Conservation (phyloP, 1,284 basidiomycete genomes). For the Leccinum solheimii region DNA sequence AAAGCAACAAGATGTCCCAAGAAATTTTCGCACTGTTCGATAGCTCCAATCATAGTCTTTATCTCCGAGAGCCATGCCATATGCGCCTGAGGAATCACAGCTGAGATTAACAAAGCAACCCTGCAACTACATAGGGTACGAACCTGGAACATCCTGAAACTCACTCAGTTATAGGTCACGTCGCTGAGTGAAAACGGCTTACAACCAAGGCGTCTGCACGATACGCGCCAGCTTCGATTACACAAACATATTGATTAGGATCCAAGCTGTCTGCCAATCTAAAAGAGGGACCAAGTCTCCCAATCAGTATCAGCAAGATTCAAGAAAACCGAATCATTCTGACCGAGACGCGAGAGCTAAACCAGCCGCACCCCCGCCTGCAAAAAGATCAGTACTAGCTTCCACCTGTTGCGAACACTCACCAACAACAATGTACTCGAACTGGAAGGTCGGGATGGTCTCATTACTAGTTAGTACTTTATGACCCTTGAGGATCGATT, state of each 20-base stretch:
- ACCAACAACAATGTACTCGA: conserved; percentile 24
- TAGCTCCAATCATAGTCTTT: conserved; percentile 23
- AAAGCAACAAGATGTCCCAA: background rate
- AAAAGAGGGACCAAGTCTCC: background rate
- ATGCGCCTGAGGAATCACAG: conserved; percentile 1
- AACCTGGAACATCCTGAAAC: conserved; percentile 22
- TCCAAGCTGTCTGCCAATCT: conserved; percentile 20
- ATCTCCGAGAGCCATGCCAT: conserved; percentile 10
- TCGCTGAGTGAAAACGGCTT: background rate
- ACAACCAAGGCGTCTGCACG: conserved; percentile 15
- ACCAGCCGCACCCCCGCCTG: conserved; percentile 22
- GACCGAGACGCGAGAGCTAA: conserved; percentile 24
- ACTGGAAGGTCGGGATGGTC: background rate
- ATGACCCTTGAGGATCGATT: background rate
- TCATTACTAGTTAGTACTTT: background rate
- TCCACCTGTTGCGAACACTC: background rate
- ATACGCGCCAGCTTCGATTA: conserved; percentile 22
- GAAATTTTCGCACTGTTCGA: conserved; percentile 9
- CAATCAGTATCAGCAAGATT: background rate
- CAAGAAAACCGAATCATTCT: background rate
- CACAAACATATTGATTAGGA: conserved; percentile 20
- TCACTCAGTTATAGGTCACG: background rate
- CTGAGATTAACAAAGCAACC: background rate
- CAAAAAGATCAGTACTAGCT: background rate
- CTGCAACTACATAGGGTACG: background rate